Evolutionary conservation across 208 protist genomes (phyloP), one percentile per base, ranked within the genome.

Genomic region (Crithidia expoeki): DNA sequence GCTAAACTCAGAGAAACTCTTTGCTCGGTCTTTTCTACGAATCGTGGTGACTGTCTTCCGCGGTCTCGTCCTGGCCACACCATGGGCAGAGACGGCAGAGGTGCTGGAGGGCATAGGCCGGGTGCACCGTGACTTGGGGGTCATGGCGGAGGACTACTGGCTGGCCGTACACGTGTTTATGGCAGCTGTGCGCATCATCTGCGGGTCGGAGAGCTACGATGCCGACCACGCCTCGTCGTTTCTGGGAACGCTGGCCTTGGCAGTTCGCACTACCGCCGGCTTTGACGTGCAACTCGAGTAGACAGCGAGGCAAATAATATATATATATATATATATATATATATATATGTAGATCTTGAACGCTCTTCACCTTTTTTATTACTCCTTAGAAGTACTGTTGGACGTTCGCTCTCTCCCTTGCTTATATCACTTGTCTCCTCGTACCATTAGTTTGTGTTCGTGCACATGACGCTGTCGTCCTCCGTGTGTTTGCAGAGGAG

Each of bases 141-240:
- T 94, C 42, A 55, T 69, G 63, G 44, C 70, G 34, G 86, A 90
- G 68, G 86, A 94, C 68, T 96, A 96, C 77, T 81, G 86, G 72
- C 80, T 87, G 42, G 88, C 88, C 21, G 67, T 85, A 61, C 81
- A 88, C 56, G 71, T 84, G 38, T 90, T 96, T 63, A 82, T 93
- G 60, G 80, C 82, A 57, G 59, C 88, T 9, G 68, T 96, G 11
- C 77, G 83, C 38, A 74, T 81, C 33, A 83, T 74, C 36, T 89
- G 80, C 60, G 88, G 91, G 7, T 62, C 72, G 12, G 86, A 89
- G 34, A 70, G 79, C 44, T 75, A 79, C 58, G 74, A 84, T 47
- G 68, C 76, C 14, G 83, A 89, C n/a, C 60, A 79, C 57, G 76
- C 85, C 14, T 80, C 79, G 14, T 89, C 91, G 5, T 92, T 96